Conservation (phyloP, 2,329 filamentous ascomycete genomes). For the Ophiocordyceps polyrhachis-furcata region DNA sequence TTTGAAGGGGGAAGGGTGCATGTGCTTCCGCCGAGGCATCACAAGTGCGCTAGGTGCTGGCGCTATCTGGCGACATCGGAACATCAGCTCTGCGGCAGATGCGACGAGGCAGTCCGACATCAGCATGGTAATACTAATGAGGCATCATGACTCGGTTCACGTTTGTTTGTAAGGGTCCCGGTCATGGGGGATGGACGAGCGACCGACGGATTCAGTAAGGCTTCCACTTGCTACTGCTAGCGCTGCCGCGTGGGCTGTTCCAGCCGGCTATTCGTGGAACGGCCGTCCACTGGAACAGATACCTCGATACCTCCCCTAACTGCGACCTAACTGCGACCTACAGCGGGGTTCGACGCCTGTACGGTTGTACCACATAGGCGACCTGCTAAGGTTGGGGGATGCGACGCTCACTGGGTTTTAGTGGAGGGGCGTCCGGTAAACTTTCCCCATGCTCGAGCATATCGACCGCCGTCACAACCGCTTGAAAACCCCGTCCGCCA, state of each 20-base stretch:
- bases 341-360: not conserved
- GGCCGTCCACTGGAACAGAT: not conserved
- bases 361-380: too few relatives aligned
- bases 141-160: not conserved
- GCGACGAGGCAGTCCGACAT: slow-evolving; percentile 42
- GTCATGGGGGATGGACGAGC: not conserved
- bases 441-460: not conserved
- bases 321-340: not conserved
- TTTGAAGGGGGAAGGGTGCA: slow-evolving; percentile 25
- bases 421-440: not conserved
- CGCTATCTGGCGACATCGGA: slow-evolving; percentile 53
- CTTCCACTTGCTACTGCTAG: not conserved
- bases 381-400: too few relatives aligned
- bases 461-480: not conserved
- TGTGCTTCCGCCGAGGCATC: slow-evolving; percentile 28
- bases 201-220: not conserved
- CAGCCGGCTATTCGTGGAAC: not conserved
- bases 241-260: not conserved
- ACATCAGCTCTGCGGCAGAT: slow-evolving; percentile 52
- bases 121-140: not conserved
- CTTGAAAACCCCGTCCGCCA: not conserved
- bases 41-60: slow-evolving; percentile 85
- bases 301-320: not conserved
- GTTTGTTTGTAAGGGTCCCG: not conserved
- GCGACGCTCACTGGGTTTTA: not conserved